A percentile compares a stretch with the other conserved stretches of the same genome.
These are phyloP conservation scores for Endoconidiophora polonica DNA, from an alignment of 2,329 filamentous ascomycete species.

Conservation along the genomic window DNA sequence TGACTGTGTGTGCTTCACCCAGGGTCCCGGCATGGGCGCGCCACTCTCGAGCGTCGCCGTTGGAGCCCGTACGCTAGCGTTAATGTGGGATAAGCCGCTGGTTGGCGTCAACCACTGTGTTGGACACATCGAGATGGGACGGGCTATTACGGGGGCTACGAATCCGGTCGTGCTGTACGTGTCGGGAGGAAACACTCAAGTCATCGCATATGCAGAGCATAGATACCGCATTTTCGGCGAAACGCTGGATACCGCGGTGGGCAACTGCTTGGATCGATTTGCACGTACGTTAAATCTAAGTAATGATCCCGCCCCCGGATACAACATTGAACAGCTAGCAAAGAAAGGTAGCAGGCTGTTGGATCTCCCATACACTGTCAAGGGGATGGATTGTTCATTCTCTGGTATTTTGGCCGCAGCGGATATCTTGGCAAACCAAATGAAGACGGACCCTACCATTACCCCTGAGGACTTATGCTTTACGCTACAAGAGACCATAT, in stretches of 20 bases:
- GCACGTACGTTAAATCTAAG: slow-evolving; percentile 78
- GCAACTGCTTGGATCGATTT: slow-evolving; percentile 93
- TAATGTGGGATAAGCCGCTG: slow-evolving; percentile 78
- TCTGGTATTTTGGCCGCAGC: slow-evolving; percentile 76
- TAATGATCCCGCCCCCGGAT: slow-evolving; percentile 91
- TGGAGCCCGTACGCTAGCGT: slow-evolving; percentile 60
- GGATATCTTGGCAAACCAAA: slow-evolving; percentile 60
- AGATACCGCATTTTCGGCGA: slow-evolving; percentile 97
- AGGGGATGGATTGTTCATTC: slow-evolving; percentile 97
- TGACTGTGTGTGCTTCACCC: slow-evolving; percentile 88
- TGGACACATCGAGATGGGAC: slow-evolving; percentile 97
- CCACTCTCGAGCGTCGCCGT: slow-evolving; percentile 77
- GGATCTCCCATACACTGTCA: slow-evolving; percentile 87
- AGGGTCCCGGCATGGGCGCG: slow-evolving; percentile 91
- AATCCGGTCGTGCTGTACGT: slow-evolving; percentile 96
- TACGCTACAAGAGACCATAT: slow-evolving; percentile 87
- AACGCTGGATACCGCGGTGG: slow-evolving; percentile 91
- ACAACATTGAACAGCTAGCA: slow-evolving; percentile 94
- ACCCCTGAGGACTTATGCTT: slow-evolving; percentile 83
- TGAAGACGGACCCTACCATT: slow-evolving; percentile 39
- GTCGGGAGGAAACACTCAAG: slow-evolving; percentile 89
- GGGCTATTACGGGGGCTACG: slow-evolving; percentile 72
- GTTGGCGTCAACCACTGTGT: slow-evolving; percentile 97
- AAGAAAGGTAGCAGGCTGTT: slow-evolving; percentile 55
- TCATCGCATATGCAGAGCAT: slow-evolving; percentile 89